Evolutionary conservation across 2,329 filamentous ascomycete species (phyloP).

Genomic region (Diaporthe sp.): DNA sequence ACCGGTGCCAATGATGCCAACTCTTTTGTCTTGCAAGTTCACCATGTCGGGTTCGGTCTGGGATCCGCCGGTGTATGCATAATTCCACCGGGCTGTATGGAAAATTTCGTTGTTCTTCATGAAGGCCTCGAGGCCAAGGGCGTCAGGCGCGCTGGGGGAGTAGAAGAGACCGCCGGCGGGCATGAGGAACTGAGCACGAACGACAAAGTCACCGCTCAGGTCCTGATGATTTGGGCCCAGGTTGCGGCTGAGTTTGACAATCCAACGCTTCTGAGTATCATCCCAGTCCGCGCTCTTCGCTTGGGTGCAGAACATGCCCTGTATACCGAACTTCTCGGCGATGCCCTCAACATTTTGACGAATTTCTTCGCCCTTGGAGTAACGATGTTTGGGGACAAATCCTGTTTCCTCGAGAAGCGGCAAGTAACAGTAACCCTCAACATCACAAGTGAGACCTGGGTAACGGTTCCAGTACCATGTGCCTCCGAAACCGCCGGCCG

Average conservation of each 20-base stretch:
- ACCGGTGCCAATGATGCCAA: slow-evolving; percentile 22
- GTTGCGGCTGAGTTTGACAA: neutral
- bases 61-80: neutral
- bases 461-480: slow-evolving; percentile 52
- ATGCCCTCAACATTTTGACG: neutral
- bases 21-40: neutral
- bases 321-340: neutral
- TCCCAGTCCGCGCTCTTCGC: neutral
- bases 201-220: neutral
- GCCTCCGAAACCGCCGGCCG: slow-evolving; percentile 11
- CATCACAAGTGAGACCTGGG: slow-evolving; percentile 44
- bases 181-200: neutral
- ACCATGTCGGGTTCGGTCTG: neutral
- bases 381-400: neutral
- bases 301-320: neutral
- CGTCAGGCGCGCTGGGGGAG: neutral
- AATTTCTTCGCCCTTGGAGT: neutral
- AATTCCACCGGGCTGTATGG: neutral
- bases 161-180: neutral
- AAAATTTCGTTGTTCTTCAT: neutral
- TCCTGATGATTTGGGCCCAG: neutral
- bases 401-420: neutral
- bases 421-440: neutral
- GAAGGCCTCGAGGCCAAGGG: neutral
- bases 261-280: neutral